Conservation (phyloP, 139 green algal genomes). For the Tetradesmus lagerheimii region DNA sequence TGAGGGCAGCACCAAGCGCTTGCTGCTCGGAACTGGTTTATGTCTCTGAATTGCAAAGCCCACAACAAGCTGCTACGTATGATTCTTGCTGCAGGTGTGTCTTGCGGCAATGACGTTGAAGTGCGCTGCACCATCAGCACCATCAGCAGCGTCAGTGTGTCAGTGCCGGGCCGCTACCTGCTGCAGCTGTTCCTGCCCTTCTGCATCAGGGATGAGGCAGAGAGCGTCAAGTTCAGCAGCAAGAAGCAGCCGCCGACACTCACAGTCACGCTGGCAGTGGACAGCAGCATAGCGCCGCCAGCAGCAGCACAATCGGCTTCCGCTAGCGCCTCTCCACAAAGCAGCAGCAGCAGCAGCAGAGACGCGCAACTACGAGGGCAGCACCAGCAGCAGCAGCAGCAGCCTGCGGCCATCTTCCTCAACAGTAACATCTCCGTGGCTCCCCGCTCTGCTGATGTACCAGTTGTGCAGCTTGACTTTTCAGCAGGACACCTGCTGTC, state of each 20-base stretch:
- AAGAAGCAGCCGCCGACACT: background rate
- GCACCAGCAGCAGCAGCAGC: background rate
- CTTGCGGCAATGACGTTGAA: background rate
- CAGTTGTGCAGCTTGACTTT: background rate
- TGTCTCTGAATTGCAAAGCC: too few species aligned
- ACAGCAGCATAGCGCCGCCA: background rate
- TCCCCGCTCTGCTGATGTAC: background rate
- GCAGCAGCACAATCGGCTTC: background rate
- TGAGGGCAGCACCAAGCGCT: too few species aligned
- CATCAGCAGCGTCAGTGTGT: too few species aligned
- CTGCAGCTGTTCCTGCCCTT: too few species aligned
- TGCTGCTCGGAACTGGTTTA: too few species aligned
- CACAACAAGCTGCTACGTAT: too few species aligned
- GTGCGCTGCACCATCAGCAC: too few species aligned
- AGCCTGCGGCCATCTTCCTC: background rate
- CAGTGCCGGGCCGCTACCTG: too few species aligned
- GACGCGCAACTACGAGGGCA: background rate
- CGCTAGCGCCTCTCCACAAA: too few species aligned
- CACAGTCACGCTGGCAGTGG: background rate
- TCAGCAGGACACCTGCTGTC: background rate
- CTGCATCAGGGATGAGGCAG: too few species aligned
- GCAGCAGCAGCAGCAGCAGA: background rate
- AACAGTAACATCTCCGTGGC: background rate
- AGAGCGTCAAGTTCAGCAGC: too few species aligned
- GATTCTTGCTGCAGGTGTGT: background rate